phyloP scores from a whole-genome alignment of 108 stramenopile genomes.

The Mediolabrus comicus region DNA sequence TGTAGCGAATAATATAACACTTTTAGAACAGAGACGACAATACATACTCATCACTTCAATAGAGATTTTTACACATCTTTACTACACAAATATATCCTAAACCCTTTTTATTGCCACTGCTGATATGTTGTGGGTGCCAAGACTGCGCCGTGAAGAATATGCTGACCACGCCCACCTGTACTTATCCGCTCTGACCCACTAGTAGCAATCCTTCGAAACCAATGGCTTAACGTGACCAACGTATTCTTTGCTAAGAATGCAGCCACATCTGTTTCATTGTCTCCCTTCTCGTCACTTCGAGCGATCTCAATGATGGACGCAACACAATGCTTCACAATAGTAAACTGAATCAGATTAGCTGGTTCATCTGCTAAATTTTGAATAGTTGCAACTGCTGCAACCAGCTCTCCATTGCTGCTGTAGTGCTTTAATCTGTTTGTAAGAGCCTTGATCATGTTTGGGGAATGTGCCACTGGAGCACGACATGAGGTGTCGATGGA shows the following conservation, averaged over 20 bases:
- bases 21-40: too few species aligned
- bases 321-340: slow-evolving; percentile 76
- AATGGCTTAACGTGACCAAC: slow-evolving; percentile 37
- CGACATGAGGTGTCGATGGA: slow-evolving; percentile 76
- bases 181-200: slow-evolving; percentile 25
- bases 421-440: slow-evolving; percentile 44
- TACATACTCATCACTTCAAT: too few species aligned
- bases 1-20: slow-evolving; percentile 26
- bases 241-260: slow-evolving; percentile 48
- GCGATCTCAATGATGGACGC: slow-evolving; percentile 71
- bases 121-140: slow-evolving; percentile 10
- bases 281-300: slow-evolving; percentile 45
- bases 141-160: slow-evolving; percentile 12
- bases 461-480: slow-evolving; percentile 60
- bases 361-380: slow-evolving; percentile 85
- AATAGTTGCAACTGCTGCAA: slow-evolving; percentile 66
- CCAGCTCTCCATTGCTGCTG: slow-evolving; percentile 36
- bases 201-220: slow-evolving; percentile 49
- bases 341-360: slow-evolving; percentile 83
- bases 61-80: too few species aligned
- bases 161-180: not conserved
- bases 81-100: not conserved
- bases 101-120: slow-evolving; percentile 14
- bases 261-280: slow-evolving; percentile 21
- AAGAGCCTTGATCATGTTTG: slow-evolving; percentile 51